These are phyloP conservation scores for Globisporangium nagaii DNA, from an alignment of 352 stramenopile genomes.

Conservation along the genomic window DNA sequence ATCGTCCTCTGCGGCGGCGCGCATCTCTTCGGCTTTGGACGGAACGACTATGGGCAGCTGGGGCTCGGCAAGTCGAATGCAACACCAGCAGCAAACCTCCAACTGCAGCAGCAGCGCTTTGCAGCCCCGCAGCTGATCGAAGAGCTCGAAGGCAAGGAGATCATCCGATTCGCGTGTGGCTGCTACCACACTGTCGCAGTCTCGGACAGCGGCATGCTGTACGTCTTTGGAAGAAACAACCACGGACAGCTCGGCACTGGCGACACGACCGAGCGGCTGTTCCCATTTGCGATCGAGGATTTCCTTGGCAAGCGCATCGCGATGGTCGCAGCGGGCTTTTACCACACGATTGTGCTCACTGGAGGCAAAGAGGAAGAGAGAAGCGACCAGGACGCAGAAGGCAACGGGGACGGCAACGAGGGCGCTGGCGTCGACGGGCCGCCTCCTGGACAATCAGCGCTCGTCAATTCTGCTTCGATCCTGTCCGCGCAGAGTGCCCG, in stretches of 20 bases:
- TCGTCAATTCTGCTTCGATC: constrained; percentile 1
- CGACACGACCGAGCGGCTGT: constrained; percentile 84
- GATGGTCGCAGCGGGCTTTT: constrained; percentile 89
- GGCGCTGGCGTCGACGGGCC: neutral
- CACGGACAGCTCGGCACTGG: constrained; percentile 91
- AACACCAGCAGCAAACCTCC: constrained; percentile 32
- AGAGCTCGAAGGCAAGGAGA: constrained; percentile 78
- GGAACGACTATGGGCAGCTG: constrained; percentile 93
- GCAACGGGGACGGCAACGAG: neutral
- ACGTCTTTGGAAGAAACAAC: constrained; percentile 93
- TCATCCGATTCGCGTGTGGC: constrained; percentile 81
- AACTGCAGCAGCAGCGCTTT: constrained; percentile 73
- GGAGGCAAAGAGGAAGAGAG: constrained; percentile 65
- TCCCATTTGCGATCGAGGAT: constrained; percentile 81
- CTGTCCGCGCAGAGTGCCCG: constrained; percentile 5
- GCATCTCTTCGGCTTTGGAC: constrained; percentile 83
- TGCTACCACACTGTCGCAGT: constrained; percentile 91
- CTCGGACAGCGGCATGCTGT: constrained; percentile 87
- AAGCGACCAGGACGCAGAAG: constrained; percentile 8
- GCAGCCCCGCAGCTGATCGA: constrained; percentile 47
- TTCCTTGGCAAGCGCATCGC: constrained; percentile 88
- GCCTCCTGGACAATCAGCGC: neutral
- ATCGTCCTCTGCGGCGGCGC: constrained; percentile 69
- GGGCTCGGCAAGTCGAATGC: constrained; percentile 57
- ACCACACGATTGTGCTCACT: constrained; percentile 90